These are phyloP conservation scores for Naganishia vaughanmartiniae DNA, from an alignment of 768 basidiomycete genomes.

Conservation along the genomic window DNA sequence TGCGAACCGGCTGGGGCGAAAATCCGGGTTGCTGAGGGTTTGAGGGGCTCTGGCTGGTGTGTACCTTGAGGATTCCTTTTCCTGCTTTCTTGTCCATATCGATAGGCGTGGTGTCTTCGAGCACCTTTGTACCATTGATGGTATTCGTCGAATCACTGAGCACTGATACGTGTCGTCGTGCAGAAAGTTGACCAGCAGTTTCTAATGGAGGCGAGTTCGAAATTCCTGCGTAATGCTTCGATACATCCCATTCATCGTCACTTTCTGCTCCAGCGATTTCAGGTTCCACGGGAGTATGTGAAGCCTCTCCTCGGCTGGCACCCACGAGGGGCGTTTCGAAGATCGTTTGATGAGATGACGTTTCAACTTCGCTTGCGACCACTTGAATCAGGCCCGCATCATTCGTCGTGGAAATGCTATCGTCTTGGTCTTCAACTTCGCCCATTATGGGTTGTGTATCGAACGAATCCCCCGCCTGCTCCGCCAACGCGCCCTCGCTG, in stretches of 20 bases:
- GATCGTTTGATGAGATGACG: background rate
- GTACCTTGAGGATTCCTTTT: slow-evolving; percentile 6
- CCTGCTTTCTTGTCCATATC: background rate
- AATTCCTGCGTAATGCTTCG: background rate
- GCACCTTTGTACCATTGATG: background rate
- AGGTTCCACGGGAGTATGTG: background rate
- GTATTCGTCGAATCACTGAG: background rate
- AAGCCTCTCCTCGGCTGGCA: background rate
- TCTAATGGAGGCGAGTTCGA: background rate
- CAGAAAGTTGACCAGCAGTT: background rate
- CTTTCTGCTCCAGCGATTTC: background rate
- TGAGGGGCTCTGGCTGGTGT: background rate
- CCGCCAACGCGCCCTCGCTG: too few relatives aligned
- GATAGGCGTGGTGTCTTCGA: background rate
- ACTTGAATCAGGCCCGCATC: background rate
- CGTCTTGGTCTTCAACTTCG: background rate
- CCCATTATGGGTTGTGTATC: background rate
- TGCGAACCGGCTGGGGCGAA: slow-evolving; percentile 3
- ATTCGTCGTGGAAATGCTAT: background rate
- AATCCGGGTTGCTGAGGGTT: background rate
- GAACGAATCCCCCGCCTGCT: background rate
- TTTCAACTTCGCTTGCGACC: background rate
- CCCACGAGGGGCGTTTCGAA: background rate
- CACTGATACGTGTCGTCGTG: background rate
- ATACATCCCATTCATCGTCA: slow-evolving; percentile 7